Percentiles rank a stretch among this genome's conserved stretches.
These are phyloP conservation scores for Fusarium lateritium DNA, from an alignment of 2,329 filamentous ascomycete genomes.

Conservation along the genomic window DNA sequence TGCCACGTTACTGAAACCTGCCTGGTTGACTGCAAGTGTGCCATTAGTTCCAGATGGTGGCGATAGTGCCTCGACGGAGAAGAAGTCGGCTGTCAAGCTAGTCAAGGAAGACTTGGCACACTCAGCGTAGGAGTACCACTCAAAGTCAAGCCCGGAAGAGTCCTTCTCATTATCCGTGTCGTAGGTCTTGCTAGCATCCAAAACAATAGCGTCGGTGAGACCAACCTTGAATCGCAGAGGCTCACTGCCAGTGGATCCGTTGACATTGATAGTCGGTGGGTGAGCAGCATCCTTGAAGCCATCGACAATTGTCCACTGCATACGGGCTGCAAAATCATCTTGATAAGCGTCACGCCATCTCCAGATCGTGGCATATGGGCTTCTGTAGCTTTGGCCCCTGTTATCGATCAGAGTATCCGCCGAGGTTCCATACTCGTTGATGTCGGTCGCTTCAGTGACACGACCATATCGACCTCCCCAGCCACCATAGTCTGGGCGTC, in stretches of 20 bases:
- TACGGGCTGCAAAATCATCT: conserved; percentile 25
- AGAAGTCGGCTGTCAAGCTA: conserved; percentile 3
- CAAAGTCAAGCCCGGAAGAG: neutral
- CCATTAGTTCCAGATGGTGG: conserved; percentile 3
- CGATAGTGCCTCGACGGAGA: neutral
- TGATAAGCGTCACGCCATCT: conserved; percentile 28
- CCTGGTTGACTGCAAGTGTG: neutral
- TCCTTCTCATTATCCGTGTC: neutral
- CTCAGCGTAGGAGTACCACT: conserved; percentile 23
- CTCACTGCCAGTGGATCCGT: neutral
- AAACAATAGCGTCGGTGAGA: neutral
- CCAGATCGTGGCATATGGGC: conserved; percentile 22
- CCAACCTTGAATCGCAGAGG: neutral
- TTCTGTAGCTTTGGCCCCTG: conserved; percentile 1
- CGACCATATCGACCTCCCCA: conserved; percentile 25
- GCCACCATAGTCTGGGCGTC: conserved; percentile 8
- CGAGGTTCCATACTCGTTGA: conserved; percentile 22
- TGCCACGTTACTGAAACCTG: conserved; percentile 14
- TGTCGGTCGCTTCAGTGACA: neutral
- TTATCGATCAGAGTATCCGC: conserved; percentile 1
- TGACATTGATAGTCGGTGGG: conserved; percentile 4
- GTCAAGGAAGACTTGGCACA: neutral
- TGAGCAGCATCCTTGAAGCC: conserved; percentile 1
- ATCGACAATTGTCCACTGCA: conserved; percentile 16
- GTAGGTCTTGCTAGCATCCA: conserved; percentile 9